These are phyloP conservation scores for Cyclotella baltica DNA, from an alignment of 108 stramenopile species.

Conservation along the genomic window DNA sequence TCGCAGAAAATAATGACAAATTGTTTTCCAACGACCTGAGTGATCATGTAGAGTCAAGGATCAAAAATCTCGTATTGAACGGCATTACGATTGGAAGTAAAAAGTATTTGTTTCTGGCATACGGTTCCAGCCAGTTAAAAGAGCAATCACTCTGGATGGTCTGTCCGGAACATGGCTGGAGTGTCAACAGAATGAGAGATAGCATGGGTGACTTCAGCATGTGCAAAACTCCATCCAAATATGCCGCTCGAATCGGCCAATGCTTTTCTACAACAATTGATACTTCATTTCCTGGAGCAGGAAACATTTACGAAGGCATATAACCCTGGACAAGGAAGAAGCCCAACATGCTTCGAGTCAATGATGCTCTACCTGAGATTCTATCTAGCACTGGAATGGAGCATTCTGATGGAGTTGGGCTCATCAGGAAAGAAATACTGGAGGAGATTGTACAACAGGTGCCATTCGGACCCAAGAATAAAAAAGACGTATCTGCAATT, in stretches of 20 bases:
- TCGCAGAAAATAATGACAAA: constrained; percentile 24
- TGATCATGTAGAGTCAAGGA: constrained; percentile 3
- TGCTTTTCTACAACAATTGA: constrained; percentile 45
- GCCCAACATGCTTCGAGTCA: constrained; percentile 1
- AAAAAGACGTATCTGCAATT: constrained; percentile 20
- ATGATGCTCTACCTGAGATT: constrained; percentile 15
- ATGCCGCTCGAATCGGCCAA: constrained; percentile 39
- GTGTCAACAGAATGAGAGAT: constrained; percentile 13
- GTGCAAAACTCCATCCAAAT: constrained; percentile 31
- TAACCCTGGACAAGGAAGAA: neutral
- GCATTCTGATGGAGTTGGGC: constrained; percentile 39
- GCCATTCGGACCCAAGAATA: constrained; percentile 32
- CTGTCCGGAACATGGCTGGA: constrained; percentile 16
- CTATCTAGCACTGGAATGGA: constrained; percentile 2
- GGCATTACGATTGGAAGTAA: constrained; percentile 24
- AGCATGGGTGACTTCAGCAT: constrained; percentile 35
- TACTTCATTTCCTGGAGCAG: neutral
- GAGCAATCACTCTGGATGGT: constrained; percentile 45
- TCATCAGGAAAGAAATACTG: constrained; percentile 16
- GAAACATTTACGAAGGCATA: neutral
- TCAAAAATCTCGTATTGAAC: constrained; percentile 22
- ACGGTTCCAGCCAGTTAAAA: constrained; percentile 42
- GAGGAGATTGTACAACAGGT: constrained; percentile 7
- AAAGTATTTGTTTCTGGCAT: constrained; percentile 33
- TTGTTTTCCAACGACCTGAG: constrained; percentile 28